These are phyloP conservation scores for Naganishia albida DNA, from an alignment of 1,284 basidiomycete genomes.

Conservation along the genomic window DNA sequence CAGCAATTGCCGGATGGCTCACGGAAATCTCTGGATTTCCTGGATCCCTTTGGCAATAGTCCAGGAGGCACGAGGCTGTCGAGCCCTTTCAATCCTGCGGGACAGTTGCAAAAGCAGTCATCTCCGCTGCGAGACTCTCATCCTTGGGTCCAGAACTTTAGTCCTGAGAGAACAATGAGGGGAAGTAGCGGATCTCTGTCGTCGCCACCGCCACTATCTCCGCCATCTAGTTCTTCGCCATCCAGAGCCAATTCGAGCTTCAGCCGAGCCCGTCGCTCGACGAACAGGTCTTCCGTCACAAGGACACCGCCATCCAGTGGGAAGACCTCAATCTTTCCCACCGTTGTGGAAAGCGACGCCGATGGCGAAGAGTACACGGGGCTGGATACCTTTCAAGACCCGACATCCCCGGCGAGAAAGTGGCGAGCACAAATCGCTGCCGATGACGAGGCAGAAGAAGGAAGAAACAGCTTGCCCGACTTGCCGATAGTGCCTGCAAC, in stretches of 20 bases:
- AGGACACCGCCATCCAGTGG: conserved; percentile 10
- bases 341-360: conserved; percentile 9
- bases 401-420: conserved; percentile 12
- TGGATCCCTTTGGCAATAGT: conserved; percentile 14
- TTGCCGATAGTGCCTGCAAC: conserved; percentile 27
- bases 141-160: background rate
- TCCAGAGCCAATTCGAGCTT: conserved; percentile 21
- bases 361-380: background rate
- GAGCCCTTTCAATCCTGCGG: conserved; percentile 15
- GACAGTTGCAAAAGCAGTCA: conserved; percentile 12
- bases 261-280: conserved; percentile 5
- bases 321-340: conserved; percentile 2
- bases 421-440: conserved; percentile 2
- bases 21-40: background rate
- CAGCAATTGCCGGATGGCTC: background rate
- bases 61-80: background rate
- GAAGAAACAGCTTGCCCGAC: conserved; percentile 25
- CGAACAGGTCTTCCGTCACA: conserved; percentile 1
- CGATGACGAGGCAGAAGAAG: conserved; percentile 23
- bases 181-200: conserved; percentile 1
- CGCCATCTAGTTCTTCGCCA: conserved; percentile 1
- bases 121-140: conserved; percentile 8
- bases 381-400: conserved; percentile 5
- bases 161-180: background rate
- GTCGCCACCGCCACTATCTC: conserved; percentile 16